Evolutionary conservation across 2,329 filamentous ascomycete genomes (phyloP), one percentile per base, ranked within the genome.

Genomic region (Ophiocordyceps camponoti-saundersi): DNA sequence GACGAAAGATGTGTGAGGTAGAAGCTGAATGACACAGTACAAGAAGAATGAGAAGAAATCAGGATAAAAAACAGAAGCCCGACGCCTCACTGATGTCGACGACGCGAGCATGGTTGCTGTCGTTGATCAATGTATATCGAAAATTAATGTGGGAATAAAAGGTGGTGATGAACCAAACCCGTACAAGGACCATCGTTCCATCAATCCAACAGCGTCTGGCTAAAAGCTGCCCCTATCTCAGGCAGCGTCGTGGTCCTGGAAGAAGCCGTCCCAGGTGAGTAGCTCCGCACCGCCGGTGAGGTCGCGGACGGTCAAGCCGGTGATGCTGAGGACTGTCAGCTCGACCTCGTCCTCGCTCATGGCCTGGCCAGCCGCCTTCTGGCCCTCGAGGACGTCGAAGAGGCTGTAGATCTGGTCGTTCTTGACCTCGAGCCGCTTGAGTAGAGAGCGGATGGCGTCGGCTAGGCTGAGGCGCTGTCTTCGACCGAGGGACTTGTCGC

Each of bases 381-480:
- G 84, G 6, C 82, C 85, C 61, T 90, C 85, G 1, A 92, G 69
- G 1, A 92, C 85, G 59, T 94, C 87, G 55, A 89, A 85, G 15
- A 94, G 69, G 41, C 77, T 75, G 63, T 94, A 93, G 41, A 94
- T 80, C 61, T 89, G 83, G 50, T 85, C 81, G 23, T 79, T 78
- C 63, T 89, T 87, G 56, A 74, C 71, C 56, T 88, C 82, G 22
- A 87, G 75, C 46, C 75, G 71, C 50, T 71, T 71, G 41, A 82
- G 66, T 20, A 87, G 57, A 21, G 66, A 67, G 50, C 79, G 71
- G 34, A 90, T 80, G 48, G 73, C 73, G 26, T 67, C 69, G 26
- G 75, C 72, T 47, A 88, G 61, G 4, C 66, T 64, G 50, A 79
- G 73, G 50, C 85, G 75, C 54, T 80, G 75, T 32, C 77, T 73